Evolutionary conservation across 225 moss, liverwort and hornwort species (phyloP).

Genomic region (Anthoceros angustus): DNA sequence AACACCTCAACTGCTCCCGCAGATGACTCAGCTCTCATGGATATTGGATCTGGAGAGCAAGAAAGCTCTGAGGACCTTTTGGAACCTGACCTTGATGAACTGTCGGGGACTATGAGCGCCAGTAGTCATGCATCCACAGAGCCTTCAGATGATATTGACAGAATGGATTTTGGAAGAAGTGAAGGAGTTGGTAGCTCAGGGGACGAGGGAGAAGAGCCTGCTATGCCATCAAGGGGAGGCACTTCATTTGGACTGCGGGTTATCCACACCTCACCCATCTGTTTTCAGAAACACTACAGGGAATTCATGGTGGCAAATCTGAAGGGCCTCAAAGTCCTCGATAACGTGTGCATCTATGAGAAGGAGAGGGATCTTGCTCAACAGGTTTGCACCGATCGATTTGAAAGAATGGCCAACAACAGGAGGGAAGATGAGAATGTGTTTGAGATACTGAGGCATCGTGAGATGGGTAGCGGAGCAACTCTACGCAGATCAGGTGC

Average conservation of each 20-base stretch:
- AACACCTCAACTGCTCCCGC: slow-evolving; percentile 19
- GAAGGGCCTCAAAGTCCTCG: slow-evolving; percentile 41
- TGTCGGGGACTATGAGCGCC: not conserved
- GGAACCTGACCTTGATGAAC: not conserved
- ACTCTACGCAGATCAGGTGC: slow-evolving; percentile 25
- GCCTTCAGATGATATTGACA: slow-evolving; percentile 24
- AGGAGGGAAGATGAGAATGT: slow-evolving; percentile 43
- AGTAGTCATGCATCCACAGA: not conserved
- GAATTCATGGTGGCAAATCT: slow-evolving; percentile 53
- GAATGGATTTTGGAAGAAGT: slow-evolving; percentile 26
- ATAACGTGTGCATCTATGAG: slow-evolving; percentile 36
- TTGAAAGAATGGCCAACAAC: slow-evolving; percentile 51
- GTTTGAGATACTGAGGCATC: slow-evolving; percentile 42
- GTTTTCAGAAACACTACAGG: slow-evolving; percentile 47
- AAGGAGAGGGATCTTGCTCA: slow-evolving; percentile 34
- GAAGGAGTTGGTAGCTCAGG: slow-evolving; percentile 40
- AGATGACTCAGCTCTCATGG: not conserved
- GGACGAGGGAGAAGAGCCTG: slow-evolving; percentile 40
- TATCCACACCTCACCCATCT: slow-evolving; percentile 46
- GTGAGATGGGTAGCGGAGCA: slow-evolving; percentile 45
- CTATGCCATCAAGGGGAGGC: slow-evolving; percentile 17
- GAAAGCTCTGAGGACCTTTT: not conserved
- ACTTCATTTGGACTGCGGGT: slow-evolving; percentile 25
- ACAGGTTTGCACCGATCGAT: slow-evolving; percentile 31
- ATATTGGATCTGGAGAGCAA: not conserved